These are phyloP conservation scores for Aspergillus brunneoviolaceus DNA, from an alignment of 2,329 filamentous ascomycete species.

Conservation along the genomic window DNA sequence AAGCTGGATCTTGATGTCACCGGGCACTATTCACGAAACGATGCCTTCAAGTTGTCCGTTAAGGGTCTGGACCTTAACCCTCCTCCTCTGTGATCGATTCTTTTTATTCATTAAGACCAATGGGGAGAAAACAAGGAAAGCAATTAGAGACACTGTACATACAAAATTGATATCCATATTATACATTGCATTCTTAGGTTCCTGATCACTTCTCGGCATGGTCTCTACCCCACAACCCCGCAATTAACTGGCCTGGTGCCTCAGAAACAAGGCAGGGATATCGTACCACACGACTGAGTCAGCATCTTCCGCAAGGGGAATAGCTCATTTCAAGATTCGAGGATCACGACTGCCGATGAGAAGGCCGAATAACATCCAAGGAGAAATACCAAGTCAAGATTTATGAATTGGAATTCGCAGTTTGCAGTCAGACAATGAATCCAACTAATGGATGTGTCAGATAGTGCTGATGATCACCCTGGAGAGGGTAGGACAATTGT, in stretches of 20 bases:
- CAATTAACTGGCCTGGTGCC: neutral
- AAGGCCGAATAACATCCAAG: neutral
- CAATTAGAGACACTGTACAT: neutral
- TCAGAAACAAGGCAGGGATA: neutral
- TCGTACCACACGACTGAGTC: neutral
- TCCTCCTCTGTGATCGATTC: conserved; percentile 42
- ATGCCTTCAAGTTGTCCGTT: conserved; percentile 60
- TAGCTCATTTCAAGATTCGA: neutral
- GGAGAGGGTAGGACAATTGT: neutral
- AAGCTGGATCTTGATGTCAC: conserved; percentile 79
- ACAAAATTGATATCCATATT: neutral
- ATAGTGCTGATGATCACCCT: neutral
- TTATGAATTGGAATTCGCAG: neutral
- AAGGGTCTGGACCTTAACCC: conserved; percentile 61
- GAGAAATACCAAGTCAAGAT: neutral
- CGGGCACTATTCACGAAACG: conserved; percentile 78
- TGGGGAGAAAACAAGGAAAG: fast-evolving
- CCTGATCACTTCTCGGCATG: neutral
- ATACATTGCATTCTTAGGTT: neutral
- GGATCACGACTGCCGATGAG: neutral
- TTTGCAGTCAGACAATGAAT: neutral
- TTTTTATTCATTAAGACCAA: neutral
- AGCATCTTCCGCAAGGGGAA: neutral
- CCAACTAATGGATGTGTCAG: neutral
- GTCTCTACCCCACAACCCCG: neutral